Conservation (phyloP, 805 yeast genomes). For the Alloascoidea hylecoeti region DNA sequence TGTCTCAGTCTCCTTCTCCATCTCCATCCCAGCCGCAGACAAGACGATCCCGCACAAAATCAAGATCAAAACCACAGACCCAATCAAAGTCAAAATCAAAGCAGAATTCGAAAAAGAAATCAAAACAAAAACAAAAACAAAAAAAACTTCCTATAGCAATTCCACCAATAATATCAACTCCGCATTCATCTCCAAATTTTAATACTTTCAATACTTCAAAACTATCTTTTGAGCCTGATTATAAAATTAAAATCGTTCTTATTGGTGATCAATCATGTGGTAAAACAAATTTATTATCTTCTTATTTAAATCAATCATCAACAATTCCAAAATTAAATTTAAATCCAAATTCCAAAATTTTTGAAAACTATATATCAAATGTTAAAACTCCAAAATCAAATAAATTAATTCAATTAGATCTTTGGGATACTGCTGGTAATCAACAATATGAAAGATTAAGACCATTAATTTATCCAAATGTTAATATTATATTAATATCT, state of each 20-base stretch:
- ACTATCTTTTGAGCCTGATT: no score
- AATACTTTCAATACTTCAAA: no score
- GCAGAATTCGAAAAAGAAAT: no score
- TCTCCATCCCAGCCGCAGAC: no score
- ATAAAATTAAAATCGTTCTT: slow-evolving; percentile 60
- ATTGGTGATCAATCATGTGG: slow-evolving; percentile 91
- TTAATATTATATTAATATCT: slow-evolving; percentile 93
- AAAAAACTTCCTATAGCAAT: no score
- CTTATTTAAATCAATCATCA: slow-evolving; percentile 63
- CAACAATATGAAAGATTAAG: slow-evolving; percentile 94
- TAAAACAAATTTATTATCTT: slow-evolving; percentile 58
- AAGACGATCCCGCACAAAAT: no score
- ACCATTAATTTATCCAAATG: slow-evolving; percentile 85
- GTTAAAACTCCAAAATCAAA: slow-evolving; percentile 29
- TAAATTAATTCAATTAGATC: slow-evolving; percentile 71
- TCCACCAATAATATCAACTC: no score
- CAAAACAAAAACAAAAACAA: no score
- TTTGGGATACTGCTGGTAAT: slow-evolving; percentile 99
- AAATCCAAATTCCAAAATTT: slow-evolving; percentile 77
- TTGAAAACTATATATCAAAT: slow-evolving; percentile 60
- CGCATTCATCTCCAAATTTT: no score
- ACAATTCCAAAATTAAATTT: slow-evolving; percentile 49
- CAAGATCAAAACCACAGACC: no score
- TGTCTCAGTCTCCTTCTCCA: no score
- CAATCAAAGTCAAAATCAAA: no score